A percentile compares a stretch with the other conserved stretches of the same genome.
These are phyloP conservation scores for Phytophthora citrophthora DNA, from an alignment of 352 stramenopile species.

Conservation along the genomic window DNA sequence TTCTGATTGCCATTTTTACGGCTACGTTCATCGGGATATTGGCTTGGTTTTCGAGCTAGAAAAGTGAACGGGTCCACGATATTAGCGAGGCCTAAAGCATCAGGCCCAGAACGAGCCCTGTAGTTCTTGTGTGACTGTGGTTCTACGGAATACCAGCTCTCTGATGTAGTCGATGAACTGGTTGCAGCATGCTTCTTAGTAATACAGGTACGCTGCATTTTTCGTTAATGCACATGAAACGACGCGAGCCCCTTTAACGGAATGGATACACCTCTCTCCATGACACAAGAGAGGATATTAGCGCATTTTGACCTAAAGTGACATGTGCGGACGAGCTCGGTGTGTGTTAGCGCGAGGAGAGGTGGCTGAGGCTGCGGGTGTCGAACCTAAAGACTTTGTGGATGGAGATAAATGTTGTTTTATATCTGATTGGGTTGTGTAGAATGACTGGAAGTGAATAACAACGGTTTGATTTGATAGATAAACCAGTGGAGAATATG, in stretches of 20 bases:
- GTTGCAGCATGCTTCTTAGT: neutral
- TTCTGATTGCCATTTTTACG: slow-evolving; percentile 11
- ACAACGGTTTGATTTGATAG: slow-evolving; percentile 30
- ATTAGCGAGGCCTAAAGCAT: slow-evolving; percentile 42
- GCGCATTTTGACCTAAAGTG: slow-evolving; percentile 2
- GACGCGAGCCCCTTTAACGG: slow-evolving; percentile 17
- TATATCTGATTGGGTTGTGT: neutral
- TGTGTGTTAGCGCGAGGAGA: slow-evolving; percentile 67
- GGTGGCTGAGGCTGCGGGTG: slow-evolving; percentile 53
- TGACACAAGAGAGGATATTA: neutral
- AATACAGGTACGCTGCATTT: slow-evolving; percentile 7
- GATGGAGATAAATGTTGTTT: slow-evolving; percentile 77
- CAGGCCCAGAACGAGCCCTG: slow-evolving; percentile 21
- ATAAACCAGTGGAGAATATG: slow-evolving; percentile 83
- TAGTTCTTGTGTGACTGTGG: slow-evolving; percentile 19
- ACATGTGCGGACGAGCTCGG: slow-evolving; percentile 77
- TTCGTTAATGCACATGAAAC: slow-evolving; percentile 16
- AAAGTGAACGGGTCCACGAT: slow-evolving; percentile 39
- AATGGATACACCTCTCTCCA: slow-evolving; percentile 13
- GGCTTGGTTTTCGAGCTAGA: slow-evolving; percentile 29
- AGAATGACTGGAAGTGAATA: slow-evolving; percentile 4
- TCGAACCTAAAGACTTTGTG: slow-evolving; percentile 54
- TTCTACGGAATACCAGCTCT: slow-evolving; percentile 45
- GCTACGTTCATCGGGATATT: neutral
- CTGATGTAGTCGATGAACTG: slow-evolving; percentile 19